Conservation (phyloP, 2,329 filamentous ascomycete genomes). For the Stemphylium vesicarium region DNA sequence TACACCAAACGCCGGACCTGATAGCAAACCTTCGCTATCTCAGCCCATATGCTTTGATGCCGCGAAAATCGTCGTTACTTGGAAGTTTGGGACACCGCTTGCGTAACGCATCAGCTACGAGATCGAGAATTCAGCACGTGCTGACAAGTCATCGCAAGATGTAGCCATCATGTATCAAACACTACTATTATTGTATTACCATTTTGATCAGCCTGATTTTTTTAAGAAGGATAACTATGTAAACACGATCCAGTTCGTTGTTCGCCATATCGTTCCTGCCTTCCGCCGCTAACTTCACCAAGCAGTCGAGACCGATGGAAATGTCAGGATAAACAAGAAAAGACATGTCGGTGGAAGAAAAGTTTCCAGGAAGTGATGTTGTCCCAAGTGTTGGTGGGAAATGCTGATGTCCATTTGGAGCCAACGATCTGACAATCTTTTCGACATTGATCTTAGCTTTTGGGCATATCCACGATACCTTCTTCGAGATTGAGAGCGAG, state of each 20-base stretch:
- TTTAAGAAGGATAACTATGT: slow-evolving; percentile 31
- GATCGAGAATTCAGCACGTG: slow-evolving; percentile 15
- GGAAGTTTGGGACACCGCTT: neutral
- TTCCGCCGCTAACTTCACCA: slow-evolving; percentile 22
- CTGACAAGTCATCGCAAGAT: slow-evolving; percentile 25
- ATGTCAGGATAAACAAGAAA: slow-evolving; percentile 45
- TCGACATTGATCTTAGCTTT: slow-evolving; percentile 40
- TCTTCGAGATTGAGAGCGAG: slow-evolving; percentile 42
- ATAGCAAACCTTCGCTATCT: neutral
- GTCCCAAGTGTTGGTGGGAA: slow-evolving; percentile 31
- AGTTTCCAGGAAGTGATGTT: slow-evolving; percentile 35
- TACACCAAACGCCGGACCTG: slow-evolving; percentile 1
- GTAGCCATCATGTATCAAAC: slow-evolving; percentile 24
- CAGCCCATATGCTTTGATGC: neutral
- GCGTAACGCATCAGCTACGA: neutral
- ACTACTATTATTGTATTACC: slow-evolving; percentile 23
- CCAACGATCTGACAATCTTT: slow-evolving; percentile 41
- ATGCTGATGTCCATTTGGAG: slow-evolving; percentile 37
- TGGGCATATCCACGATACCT: slow-evolving; percentile 42
- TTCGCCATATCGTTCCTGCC: slow-evolving; percentile 21
- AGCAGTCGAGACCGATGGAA: slow-evolving; percentile 22
- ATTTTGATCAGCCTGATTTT: slow-evolving; percentile 20
- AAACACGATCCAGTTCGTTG: slow-evolving; percentile 27
- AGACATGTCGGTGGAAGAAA: slow-evolving; percentile 27
- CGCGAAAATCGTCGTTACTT: neutral